Percentiles rank a stretch among this genome's conserved stretches.
Conservation (phyloP, 371 early-diverging fungal genomes). For the Mucor racemosus region DNA sequence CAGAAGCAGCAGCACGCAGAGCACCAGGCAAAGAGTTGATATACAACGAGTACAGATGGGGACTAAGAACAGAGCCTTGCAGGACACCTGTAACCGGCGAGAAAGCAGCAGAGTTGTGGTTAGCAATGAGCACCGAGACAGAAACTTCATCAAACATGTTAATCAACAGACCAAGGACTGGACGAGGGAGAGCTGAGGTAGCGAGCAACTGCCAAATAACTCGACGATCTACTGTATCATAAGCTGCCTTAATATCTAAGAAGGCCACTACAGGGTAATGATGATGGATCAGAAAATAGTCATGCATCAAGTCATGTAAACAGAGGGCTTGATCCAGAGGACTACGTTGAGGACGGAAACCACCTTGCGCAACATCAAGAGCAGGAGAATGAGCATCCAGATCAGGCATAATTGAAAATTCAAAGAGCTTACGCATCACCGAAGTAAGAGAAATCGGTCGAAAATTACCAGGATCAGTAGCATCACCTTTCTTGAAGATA, state of each 20-base stretch:
- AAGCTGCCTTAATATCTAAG: conserved; percentile 25
- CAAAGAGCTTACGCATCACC: conserved; percentile 29
- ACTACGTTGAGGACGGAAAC: conserved; percentile 35
- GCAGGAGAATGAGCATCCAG: conserved; percentile 12
- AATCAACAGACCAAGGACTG: conserved; percentile 5
- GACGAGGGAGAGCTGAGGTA: neutral
- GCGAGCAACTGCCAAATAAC: conserved; percentile 4
- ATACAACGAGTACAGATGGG: conserved; percentile 15
- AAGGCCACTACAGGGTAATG: conserved; percentile 17
- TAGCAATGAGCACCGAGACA: conserved; percentile 10
- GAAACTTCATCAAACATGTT: conserved; percentile 21
- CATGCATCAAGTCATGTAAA: conserved; percentile 36
- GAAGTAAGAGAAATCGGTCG: conserved; percentile 31
- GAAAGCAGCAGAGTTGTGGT: neutral
- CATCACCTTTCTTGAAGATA: conserved; percentile 31
- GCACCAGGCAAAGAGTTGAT: conserved; percentile 40
- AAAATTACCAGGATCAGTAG: conserved; percentile 20
- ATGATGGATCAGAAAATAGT: conserved; percentile 34
- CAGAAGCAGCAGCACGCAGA: conserved; percentile 17
- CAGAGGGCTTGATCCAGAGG: conserved; percentile 41
- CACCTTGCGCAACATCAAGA: conserved; percentile 38
- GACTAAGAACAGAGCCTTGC: conserved; percentile 30
- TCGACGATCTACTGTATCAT: conserved; percentile 24
- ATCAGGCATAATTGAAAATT: conserved; percentile 9
- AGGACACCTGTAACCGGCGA: conserved; percentile 30